Base-by-base conservation (phyloP, 257 asterid genomes). In the Cynanchum wilfordii region DNA sequence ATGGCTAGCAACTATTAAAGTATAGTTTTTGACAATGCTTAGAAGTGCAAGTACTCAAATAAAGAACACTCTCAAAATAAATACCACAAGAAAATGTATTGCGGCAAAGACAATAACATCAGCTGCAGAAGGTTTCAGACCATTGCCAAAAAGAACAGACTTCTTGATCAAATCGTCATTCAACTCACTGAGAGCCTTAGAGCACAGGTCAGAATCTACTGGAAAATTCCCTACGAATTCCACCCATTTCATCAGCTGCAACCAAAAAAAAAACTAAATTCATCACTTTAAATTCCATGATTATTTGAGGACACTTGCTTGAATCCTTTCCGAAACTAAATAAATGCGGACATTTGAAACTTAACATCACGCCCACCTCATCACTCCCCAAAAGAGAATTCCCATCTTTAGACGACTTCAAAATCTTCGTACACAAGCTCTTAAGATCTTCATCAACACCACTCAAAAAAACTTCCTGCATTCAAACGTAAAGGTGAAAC, bases 51-150 rank as follows among this genome's bases (percentile, higher is more conserved):
- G 7, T 45, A 40, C 16, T 30, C 0, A 3, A 50, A 62, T 55
- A 30, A 57, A 75, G 47, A 75, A 68, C 42, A 17, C 12, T 44
- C 25, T 3, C n/a, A 16, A 57, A 64, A 38, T 50, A 47, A 82
- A 59, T 87, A 93, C 97, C 96, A 88, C 82, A 30, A 51, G 71
- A 10, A 96, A 73, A 84, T 92, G 95, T 29, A 89, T 82, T 10
- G 86, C 85, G 0, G 93, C 78, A 79, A 80, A 94, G 78, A 89
- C 91, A 73, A 88, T 69, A 69, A 84, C 80, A 85, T 94, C 99
- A 22, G 96, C 91, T 17, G 79, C 86, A 58, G 97, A 82, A 30
- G 85, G 88, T 66, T 52, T 86, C 62, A 85, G 69, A 13, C 96
- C 97, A 71, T 77, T 74, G 76, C 96, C 93, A 74, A 76, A 7